Evolutionary conservation across 495 filamentous ascomycete genomes (phyloP).

Genomic region (Podospora tetraspora): DNA sequence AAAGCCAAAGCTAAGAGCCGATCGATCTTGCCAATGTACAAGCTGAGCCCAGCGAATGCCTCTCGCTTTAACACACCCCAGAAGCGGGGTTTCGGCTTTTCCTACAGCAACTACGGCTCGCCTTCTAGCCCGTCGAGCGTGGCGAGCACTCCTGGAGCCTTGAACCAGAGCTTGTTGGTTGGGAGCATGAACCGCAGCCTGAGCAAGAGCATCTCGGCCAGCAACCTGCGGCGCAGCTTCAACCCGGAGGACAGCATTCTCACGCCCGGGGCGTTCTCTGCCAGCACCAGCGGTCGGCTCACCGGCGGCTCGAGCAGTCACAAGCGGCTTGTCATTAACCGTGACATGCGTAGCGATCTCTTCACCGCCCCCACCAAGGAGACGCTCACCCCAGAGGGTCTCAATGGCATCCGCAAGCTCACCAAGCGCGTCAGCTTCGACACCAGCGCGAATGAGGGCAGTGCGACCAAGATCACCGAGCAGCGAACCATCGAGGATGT

Average conservation of each 20-base stretch:
- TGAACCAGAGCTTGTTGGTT: slow-evolving; percentile 61
- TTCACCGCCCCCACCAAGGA: slow-evolving; percentile 55
- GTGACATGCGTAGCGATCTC: slow-evolving; percentile 72
- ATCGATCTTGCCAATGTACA: slow-evolving; percentile 78
- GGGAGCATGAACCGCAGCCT: slow-evolving; percentile 53
- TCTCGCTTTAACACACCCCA: slow-evolving; percentile 76
- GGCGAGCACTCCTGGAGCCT: slow-evolving; percentile 60
- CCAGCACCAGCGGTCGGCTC: slow-evolving; percentile 52
- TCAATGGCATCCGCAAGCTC: slow-evolving; percentile 53
- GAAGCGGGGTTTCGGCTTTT: slow-evolving; percentile 78
- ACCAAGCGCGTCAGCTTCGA: slow-evolving; percentile 92
- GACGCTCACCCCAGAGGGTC: slow-evolving; percentile 33
- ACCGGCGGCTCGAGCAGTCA: slow-evolving; percentile 61
- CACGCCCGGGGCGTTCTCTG: slow-evolving; percentile 77
- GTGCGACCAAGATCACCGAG: neutral
- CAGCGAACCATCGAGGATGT: slow-evolving; percentile 1
- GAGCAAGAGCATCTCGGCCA: slow-evolving; percentile 58
- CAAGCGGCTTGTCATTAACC: slow-evolving; percentile 87
- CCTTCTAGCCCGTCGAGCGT: slow-evolving; percentile 64
- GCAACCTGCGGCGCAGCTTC: slow-evolving; percentile 56
- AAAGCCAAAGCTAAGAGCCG: slow-evolving; percentile 64
- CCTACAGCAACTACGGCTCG: slow-evolving; percentile 81
- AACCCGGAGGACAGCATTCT: slow-evolving; percentile 72
- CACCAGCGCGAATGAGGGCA: slow-evolving; percentile 45
- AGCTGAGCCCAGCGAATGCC: slow-evolving; percentile 74